Evolutionary conservation across 768 basidiomycete genomes (phyloP).

Genomic region (Boletellus ananas): DNA sequence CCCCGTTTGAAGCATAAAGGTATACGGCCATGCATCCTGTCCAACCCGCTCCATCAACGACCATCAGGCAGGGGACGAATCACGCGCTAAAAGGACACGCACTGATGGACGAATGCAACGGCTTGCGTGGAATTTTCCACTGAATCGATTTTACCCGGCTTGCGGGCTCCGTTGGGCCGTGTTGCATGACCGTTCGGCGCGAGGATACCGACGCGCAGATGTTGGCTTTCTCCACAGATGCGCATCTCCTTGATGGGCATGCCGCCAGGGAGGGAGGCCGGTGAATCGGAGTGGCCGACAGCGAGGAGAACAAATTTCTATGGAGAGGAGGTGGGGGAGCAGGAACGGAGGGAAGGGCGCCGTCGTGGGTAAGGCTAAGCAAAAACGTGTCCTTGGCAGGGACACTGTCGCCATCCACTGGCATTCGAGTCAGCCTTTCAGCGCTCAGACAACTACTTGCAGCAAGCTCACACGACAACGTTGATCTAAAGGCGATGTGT

Average conservation of each 20-base stretch:
- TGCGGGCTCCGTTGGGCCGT: slow-evolving; percentile 1
- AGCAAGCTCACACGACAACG: not conserved
- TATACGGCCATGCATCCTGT: slow-evolving; percentile 62
- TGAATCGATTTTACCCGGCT: slow-evolving; percentile 41
- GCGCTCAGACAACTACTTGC: not conserved
- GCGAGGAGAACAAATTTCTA: slow-evolving; percentile 40
- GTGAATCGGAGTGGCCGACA: slow-evolving; percentile 19
- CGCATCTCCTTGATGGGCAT: slow-evolving; percentile 37
- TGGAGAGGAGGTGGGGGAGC: slow-evolving; percentile 40
- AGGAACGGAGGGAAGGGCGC: slow-evolving; percentile 22
- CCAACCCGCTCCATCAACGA: slow-evolving; percentile 4
- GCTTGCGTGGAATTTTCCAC: slow-evolving; percentile 89
- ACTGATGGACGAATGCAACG: slow-evolving; percentile 88
- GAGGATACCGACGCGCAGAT: slow-evolving; percentile 10
- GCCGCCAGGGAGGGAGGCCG: slow-evolving; percentile 19
- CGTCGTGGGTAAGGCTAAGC: slow-evolving; percentile 36
- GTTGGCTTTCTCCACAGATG: slow-evolving; percentile 20
- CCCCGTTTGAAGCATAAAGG: slow-evolving; percentile 49
- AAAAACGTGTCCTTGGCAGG: slow-evolving; percentile 37
- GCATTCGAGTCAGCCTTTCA: no score
- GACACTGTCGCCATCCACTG: slow-evolving; percentile 26
- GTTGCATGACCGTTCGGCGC: slow-evolving; percentile 4
- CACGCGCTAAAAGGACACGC: slow-evolving; percentile 25
- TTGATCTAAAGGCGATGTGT: no score
- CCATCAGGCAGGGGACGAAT: not conserved